Percentiles rank a stretch among this genome's conserved stretches.
Evolutionary conservation across 441 rosid species (phyloP).

Genomic region (Erodium texanum): DNA sequence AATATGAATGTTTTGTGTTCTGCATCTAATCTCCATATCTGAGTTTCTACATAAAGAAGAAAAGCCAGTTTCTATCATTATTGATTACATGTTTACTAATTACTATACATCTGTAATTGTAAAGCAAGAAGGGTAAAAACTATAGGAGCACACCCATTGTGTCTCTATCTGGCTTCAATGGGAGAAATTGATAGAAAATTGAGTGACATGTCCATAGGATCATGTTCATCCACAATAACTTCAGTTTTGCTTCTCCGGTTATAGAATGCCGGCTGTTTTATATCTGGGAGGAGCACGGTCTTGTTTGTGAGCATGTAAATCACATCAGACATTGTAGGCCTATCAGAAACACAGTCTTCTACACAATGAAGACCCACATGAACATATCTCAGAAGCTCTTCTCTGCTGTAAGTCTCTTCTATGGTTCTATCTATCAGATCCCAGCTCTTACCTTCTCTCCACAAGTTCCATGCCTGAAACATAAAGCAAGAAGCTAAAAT

Average conservation of each 20-base stretch:
- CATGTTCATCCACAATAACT: not conserved
- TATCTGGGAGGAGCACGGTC: not conserved
- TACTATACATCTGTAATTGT: too few species aligned
- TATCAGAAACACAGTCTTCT: not conserved
- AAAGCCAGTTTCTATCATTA: too few species aligned
- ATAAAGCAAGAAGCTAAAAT: not conserved
- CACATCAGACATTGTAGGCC: not conserved
- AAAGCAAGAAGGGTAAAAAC: too few species aligned
- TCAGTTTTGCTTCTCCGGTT: not conserved
- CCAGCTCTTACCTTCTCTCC: not conserved
- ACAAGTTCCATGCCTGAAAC: not conserved
- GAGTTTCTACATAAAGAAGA: too few species aligned
- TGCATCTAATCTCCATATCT: too few species aligned
- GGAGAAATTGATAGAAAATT: not conserved
- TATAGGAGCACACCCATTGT: too few species aligned
- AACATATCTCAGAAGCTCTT: not conserved
- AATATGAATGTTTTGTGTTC: too few species aligned
- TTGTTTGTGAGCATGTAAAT: not conserved
- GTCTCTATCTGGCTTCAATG: not conserved
- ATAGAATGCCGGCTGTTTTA: conserved; percentile 1
- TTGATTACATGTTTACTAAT: too few species aligned
- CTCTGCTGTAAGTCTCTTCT: not conserved
- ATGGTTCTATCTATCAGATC: not conserved
- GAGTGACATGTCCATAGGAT: not conserved
- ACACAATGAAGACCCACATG: not conserved